A percentile compares a stretch with the other conserved stretches of the same genome.
Conservation (phyloP, 164 flowering plant species). For the Vitis riparia region DNA sequence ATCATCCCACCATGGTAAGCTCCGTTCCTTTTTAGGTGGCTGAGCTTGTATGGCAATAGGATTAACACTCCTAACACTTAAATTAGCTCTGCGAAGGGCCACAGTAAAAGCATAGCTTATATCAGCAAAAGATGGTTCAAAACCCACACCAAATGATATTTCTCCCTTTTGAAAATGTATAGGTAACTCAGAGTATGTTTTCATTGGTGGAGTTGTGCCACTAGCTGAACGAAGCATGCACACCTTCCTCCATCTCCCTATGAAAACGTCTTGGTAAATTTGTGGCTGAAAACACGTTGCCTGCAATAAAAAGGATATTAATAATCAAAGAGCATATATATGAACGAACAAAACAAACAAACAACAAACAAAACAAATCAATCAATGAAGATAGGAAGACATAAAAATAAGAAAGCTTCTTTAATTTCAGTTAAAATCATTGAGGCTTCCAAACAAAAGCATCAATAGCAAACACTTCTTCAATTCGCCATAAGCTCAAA, state of each 20-base stretch:
- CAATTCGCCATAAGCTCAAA: too few species aligned
- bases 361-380: background rate
- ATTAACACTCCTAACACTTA: conserved; percentile 58
- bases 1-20: conserved; percentile 99
- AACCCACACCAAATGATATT: conserved; percentile 87
- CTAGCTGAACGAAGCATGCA: conserved; percentile 83
- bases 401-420: background rate
- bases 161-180: conserved; percentile 75
- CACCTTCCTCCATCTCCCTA: conserved; percentile 97
- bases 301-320: conserved; percentile 42
- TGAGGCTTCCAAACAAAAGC: background rate
- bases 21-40: conserved; percentile 87
- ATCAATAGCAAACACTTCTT: background rate
- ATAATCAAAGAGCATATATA: background rate
- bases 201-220: conserved; percentile 98
- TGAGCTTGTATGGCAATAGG: conserved; percentile 21
- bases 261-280: conserved; percentile 75
- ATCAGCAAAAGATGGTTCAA: conserved; percentile 92
- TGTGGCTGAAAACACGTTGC: conserved; percentile 97
- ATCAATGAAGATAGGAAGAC: background rate
- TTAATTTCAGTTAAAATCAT: too few species aligned
- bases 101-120: conserved; percentile 94
- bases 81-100: conserved; percentile 95
- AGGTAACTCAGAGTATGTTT: conserved; percentile 82
- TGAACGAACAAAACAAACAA: background rate